Conservation (phyloP, 2,329 filamentous ascomycete species). For the Sporothrix variecibatus region DNA sequence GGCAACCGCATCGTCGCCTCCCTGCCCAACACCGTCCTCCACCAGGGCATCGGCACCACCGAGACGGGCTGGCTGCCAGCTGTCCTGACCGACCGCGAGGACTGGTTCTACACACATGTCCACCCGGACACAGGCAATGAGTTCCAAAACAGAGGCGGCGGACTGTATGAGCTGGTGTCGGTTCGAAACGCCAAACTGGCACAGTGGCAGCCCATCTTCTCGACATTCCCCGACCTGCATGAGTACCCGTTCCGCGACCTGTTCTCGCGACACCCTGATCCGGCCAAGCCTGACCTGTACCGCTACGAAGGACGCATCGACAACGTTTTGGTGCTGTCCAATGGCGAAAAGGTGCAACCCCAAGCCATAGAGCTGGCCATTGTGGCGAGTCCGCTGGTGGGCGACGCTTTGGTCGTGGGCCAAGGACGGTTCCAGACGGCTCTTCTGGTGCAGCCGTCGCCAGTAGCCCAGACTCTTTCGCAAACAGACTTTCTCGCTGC, state of each 20-base stretch:
- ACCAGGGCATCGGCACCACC: slow-evolving; percentile 25
- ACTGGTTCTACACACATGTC: slow-evolving; percentile 20
- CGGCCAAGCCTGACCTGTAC: slow-evolving; percentile 30
- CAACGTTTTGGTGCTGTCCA: slow-evolving; percentile 39
- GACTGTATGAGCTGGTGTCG: slow-evolving; percentile 40
- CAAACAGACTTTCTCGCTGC: neutral
- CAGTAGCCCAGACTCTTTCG: neutral
- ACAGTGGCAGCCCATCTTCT: slow-evolving; percentile 36
- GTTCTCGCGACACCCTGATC: slow-evolving; percentile 38
- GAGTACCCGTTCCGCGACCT: slow-evolving; percentile 42
- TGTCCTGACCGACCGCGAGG: slow-evolving; percentile 29
- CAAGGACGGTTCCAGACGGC: slow-evolving; percentile 9
- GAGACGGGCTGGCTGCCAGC: slow-evolving; percentile 30
- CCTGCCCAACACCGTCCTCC: slow-evolving; percentile 39
- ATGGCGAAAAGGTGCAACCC: slow-evolving; percentile 39
- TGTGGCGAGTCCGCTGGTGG: neutral
- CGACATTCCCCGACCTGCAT: slow-evolving; percentile 37
- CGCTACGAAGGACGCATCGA: slow-evolving; percentile 35
- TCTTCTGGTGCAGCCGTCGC: neutral
- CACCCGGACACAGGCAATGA: slow-evolving; percentile 18
- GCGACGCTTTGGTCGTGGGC: neutral
- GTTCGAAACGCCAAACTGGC: slow-evolving; percentile 33
- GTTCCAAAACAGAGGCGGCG: slow-evolving; percentile 27
- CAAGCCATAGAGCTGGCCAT: slow-evolving; percentile 15
- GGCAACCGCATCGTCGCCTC: slow-evolving; percentile 36